phyloP scores from a whole-genome alignment of 2,329 filamentous ascomycete species.

The Arthrinium phaeospermum region DNA sequence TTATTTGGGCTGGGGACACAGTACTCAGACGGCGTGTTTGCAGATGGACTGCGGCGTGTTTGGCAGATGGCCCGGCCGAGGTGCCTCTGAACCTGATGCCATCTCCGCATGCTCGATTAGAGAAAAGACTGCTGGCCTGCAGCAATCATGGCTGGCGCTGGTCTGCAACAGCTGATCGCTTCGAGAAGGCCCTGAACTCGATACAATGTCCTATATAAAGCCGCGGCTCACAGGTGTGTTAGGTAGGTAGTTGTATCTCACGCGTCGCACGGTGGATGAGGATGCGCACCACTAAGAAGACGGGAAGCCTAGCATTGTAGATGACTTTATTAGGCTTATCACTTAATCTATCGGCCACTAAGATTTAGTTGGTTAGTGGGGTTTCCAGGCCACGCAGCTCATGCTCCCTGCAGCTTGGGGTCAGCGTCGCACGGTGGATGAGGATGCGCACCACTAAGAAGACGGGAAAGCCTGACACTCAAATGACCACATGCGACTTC shows the following conservation, averaged over 20 bases:
- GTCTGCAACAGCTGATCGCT: not conserved
- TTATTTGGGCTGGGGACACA: slow-evolving; percentile 28
- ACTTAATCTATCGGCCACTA: slow-evolving; percentile 3
- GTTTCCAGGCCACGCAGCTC: not conserved
- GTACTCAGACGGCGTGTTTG: slow-evolving; percentile 33
- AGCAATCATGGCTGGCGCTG: slow-evolving; percentile 7
- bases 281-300: not conserved
- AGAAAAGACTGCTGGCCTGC: not conserved
- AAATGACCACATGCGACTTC: slow-evolving; percentile 11
- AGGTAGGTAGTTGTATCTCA: not conserved
- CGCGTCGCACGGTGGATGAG: not conserved
- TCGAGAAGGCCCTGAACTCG: not conserved
- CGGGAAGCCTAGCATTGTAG: not conserved
- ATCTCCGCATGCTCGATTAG: slow-evolving; percentile 22
- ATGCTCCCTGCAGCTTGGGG: not conserved
- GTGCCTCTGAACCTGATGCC: slow-evolving; percentile 23
- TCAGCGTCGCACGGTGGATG: too few species aligned
- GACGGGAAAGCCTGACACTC: too few species aligned
- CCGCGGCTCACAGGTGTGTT: not conserved
- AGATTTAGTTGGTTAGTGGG: not conserved
- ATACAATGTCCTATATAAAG: not conserved
- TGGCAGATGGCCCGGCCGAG: slow-evolving; percentile 24
- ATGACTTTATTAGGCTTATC: not conserved
- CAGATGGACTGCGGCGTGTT: too few species aligned
- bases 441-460: too few species aligned